Evolutionary conservation across 2,329 filamentous ascomycete genomes (phyloP).

Genomic region (Trichophyton mentagrophytes): DNA sequence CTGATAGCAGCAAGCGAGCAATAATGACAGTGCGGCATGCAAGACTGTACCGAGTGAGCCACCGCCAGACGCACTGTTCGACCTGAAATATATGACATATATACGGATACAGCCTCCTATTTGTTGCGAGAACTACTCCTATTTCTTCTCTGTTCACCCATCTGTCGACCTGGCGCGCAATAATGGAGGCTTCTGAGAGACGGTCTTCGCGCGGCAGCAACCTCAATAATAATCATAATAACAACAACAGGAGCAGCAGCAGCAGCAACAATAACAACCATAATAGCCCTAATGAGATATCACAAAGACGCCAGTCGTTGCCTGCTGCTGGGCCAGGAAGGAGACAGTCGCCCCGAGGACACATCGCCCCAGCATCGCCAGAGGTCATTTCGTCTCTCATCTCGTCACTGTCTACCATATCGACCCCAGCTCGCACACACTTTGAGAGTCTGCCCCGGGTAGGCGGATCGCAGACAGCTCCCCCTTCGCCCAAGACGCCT

Average conservation of each 20-base stretch:
- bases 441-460: conserved; percentile 48
- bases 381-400: conserved; percentile 48
- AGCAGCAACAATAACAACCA: background rate
- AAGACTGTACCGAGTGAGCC: background rate
- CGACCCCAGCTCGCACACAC: conserved; percentile 53
- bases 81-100: background rate
- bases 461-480: conserved; percentile 27
- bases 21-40: background rate
- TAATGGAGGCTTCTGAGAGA: too few relatives aligned
- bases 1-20: background rate
- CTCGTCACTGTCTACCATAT: conserved; percentile 47
- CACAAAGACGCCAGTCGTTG: conserved; percentile 32
- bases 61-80: background rate
- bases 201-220: too few relatives aligned
- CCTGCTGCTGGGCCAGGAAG: conserved; percentile 18
- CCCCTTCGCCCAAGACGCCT: conserved; percentile 22
- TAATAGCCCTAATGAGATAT: background rate
- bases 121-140: background rate
- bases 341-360: conserved; percentile 19
- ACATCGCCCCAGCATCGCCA: conserved; percentile 33
- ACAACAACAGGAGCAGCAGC: background rate
- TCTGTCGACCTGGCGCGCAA: background rate
- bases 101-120: background rate
- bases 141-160: background rate
- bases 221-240: too few relatives aligned